A percentile compares a stretch with the other conserved stretches of the same genome.
These are phyloP conservation scores for Arthromyces matolae DNA, from an alignment of 768 basidiomycete species.

Conservation along the genomic window DNA sequence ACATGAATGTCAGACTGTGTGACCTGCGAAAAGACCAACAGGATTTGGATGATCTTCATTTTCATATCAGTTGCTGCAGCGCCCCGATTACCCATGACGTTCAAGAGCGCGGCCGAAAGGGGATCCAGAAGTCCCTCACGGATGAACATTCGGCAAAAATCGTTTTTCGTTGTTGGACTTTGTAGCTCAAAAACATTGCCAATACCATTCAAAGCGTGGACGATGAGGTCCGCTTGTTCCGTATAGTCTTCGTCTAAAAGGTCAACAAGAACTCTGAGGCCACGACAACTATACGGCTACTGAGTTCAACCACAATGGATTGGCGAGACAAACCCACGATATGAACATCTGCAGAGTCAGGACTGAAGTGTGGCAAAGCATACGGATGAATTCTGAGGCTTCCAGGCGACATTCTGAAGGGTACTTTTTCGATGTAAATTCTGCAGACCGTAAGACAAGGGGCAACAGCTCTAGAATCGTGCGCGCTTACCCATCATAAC, in stretches of 20 bases:
- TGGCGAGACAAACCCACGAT: conserved; percentile 62
- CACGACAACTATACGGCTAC: conserved; percentile 70
- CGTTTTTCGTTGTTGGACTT: conserved; percentile 95
- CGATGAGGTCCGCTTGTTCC: conserved; percentile 86
- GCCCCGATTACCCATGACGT: conserved; percentile 77
- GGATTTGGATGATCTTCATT: conserved; percentile 83
- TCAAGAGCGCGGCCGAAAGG: conserved; percentile 81
- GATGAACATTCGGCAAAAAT: conserved; percentile 98
- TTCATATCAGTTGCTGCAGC: conserved; percentile 70
- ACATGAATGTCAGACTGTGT: conserved; percentile 96
- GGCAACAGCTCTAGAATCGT: background rate
- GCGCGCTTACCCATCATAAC: conserved; percentile 78
- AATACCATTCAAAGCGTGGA: conserved; percentile 92
- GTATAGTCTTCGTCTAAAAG: conserved; percentile 95
- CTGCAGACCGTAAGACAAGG: conserved; percentile 30
- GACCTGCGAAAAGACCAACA: conserved; percentile 90
- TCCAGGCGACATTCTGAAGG: conserved; percentile 91
- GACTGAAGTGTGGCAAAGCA: conserved; percentile 89
- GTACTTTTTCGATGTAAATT: conserved; percentile 92
- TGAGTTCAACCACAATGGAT: background rate
- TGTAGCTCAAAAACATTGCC: conserved; percentile 94
- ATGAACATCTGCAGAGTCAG: conserved; percentile 98
- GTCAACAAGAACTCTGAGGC: conserved; percentile 90
- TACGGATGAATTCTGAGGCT: conserved; percentile 90
- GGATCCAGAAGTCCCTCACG: conserved; percentile 94